Conservation (phyloP, 78 protist species). For the Cavenderia fasciculata region DNA sequence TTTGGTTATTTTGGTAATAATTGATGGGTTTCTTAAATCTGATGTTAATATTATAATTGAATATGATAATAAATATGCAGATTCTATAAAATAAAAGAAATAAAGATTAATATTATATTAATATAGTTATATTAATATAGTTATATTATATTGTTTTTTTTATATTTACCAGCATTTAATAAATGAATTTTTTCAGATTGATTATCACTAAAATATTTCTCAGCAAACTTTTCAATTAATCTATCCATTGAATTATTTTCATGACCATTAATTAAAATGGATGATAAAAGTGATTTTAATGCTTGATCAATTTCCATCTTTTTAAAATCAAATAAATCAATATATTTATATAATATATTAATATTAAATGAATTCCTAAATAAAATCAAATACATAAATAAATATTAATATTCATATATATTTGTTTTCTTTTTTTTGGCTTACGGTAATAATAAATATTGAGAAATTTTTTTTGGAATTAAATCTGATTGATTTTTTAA, state of each 20-base stretch:
- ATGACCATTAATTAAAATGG: constrained; percentile 94
- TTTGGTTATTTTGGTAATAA: constrained; percentile 19
- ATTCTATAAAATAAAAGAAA: neutral
- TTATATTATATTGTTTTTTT: too few species aligned
- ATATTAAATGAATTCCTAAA: constrained; percentile 55
- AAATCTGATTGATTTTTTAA: constrained; percentile 75
- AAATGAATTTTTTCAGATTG: too few species aligned
- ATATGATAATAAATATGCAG: constrained; percentile 53
- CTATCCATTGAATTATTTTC: constrained; percentile 97
- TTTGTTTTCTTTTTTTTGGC: neutral
- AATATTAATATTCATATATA: neutral
- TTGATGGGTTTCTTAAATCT: constrained; percentile 56
- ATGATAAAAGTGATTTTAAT: constrained; percentile 83
- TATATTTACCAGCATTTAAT: neutral
- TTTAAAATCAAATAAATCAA: constrained; percentile 86
- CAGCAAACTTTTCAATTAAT: constrained; percentile 98
- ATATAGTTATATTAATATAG: neutral
- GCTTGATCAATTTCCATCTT: constrained; percentile 87
- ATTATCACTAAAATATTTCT: constrained; percentile 80
- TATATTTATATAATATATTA: constrained; percentile 89
- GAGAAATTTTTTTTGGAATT: constrained; percentile 90
- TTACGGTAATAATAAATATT: constrained; percentile 89
- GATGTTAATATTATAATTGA: constrained; percentile 44
- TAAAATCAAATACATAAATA: too few species aligned
- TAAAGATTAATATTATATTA: neutral